These are phyloP conservation scores for Fusarium domesticum DNA, from an alignment of 2,329 filamentous ascomycete species.

Conservation along the genomic window DNA sequence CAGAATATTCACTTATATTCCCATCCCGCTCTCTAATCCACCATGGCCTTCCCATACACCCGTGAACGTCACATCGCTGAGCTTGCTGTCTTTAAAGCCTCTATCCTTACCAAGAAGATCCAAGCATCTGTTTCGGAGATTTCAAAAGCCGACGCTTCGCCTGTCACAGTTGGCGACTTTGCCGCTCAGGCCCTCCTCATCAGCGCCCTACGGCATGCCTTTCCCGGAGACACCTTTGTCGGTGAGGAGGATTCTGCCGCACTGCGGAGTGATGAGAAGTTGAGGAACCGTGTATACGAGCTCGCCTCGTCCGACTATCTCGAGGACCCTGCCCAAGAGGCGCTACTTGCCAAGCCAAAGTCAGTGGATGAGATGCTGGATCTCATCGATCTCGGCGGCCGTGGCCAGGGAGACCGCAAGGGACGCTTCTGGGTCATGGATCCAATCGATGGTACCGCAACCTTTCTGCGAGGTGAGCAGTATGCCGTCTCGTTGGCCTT, in stretches of 20 bases:
- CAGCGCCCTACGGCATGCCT: constrained; percentile 49
- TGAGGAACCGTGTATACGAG: constrained; percentile 54
- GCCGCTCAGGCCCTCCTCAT: constrained; percentile 62
- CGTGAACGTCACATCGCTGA: constrained; percentile 36
- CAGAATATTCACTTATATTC: too few relatives aligned
- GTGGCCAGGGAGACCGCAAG: constrained; percentile 35
- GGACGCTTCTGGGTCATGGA: constrained; percentile 60
- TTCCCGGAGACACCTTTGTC: constrained; percentile 56
- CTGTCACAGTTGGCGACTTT: constrained; percentile 63
- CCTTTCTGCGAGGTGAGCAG: constrained; percentile 59
- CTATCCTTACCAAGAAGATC: constrained; percentile 53
- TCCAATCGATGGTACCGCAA: constrained; percentile 62
- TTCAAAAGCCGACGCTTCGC: constrained; percentile 56
- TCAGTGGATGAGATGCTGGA: constrained; percentile 55
- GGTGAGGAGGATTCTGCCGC: constrained; percentile 58
- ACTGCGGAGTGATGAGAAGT: constrained; percentile 45
- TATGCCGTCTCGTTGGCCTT: constrained; percentile 61
- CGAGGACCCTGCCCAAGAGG: constrained; percentile 10
- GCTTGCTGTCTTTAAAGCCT: constrained; percentile 52
- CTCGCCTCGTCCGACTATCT: constrained; percentile 39
- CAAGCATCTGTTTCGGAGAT: constrained; percentile 45
- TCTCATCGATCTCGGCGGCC: constrained; percentile 58
- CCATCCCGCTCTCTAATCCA: neutral
- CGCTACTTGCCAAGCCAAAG: constrained; percentile 37
- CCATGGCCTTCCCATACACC: constrained; percentile 25